Percentiles rank a stretch among this genome's conserved stretches.
These are phyloP conservation scores for Discostella pseudostelligera DNA, from an alignment of 108 stramenopile genomes.

Conservation along the genomic window DNA sequence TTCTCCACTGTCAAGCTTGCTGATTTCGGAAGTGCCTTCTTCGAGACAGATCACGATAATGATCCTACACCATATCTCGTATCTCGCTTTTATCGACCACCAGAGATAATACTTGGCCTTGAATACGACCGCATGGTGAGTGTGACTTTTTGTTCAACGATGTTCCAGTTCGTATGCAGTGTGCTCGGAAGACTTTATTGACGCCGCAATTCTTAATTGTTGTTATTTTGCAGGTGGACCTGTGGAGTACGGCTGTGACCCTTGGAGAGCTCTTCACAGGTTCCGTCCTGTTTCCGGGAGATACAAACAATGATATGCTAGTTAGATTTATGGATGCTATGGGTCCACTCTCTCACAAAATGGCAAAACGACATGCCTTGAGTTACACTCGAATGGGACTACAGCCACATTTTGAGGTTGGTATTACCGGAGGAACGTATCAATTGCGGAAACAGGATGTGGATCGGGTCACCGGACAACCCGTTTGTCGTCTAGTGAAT, in stretches of 20 bases:
- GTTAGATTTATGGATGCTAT: conserved; percentile 88
- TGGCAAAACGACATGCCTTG: conserved; percentile 77
- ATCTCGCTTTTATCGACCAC: conserved; percentile 97
- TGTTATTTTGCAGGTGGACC: too few relatives aligned
- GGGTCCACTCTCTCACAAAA: conserved; percentile 86
- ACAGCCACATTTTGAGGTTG: conserved; percentile 56
- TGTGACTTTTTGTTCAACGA: too few relatives aligned
- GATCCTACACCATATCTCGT: conserved; percentile 96
- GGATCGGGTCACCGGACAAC: conserved; percentile 66
- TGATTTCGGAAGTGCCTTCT: conserved; percentile 96
- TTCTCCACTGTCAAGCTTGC: conserved; percentile 83
- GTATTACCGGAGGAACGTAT: conserved; percentile 58
- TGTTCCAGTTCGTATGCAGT: too few relatives aligned
- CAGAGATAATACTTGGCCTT: conserved; percentile 98
- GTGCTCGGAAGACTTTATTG: too few relatives aligned
- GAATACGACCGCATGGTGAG: conserved; percentile 82
- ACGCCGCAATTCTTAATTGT: too few relatives aligned
- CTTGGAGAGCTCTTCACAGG: conserved; percentile 96
- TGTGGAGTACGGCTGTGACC: conserved; percentile 92
- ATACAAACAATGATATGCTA: conserved; percentile 96
- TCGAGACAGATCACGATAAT: conserved; percentile 71
- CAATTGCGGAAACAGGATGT: conserved; percentile 61
- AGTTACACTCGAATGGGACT: conserved; percentile 62
- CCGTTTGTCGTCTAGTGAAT: conserved; percentile 56
- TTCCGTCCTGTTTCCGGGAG: conserved; percentile 85